Percentiles rank a stretch among this genome's conserved stretches.
These are phyloP conservation scores for Eimeria brunetti DNA, from an alignment of 169 alveolate genomes.

Conservation along the genomic window DNA sequence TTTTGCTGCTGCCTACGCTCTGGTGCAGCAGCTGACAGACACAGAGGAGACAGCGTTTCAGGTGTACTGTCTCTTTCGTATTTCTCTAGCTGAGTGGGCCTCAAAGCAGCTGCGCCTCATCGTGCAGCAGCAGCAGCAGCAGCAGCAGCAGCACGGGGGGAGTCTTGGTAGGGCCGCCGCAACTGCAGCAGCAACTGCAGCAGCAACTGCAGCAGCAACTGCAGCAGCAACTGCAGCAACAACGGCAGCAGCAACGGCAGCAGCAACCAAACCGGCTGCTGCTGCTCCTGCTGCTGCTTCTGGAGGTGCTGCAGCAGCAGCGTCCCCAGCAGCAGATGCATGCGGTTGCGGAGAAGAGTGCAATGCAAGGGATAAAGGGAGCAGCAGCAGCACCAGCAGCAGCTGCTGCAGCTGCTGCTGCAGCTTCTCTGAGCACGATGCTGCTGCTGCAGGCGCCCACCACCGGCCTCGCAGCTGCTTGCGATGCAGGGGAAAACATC, in stretches of 20 bases:
- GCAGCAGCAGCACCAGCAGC: constrained; percentile 42
- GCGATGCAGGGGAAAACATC: background rate
- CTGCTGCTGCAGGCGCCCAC: background rate
- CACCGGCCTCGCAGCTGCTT: constrained; percentile 1
- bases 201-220: background rate
- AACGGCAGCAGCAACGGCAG: background rate
- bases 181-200: background rate
- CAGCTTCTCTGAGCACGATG: background rate
- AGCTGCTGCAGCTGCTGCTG: constrained; percentile 18
- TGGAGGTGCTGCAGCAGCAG: background rate
- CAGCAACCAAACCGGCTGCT: background rate
- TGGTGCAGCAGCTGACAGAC: constrained; percentile 50
- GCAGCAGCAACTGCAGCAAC: background rate
- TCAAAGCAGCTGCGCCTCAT: constrained; percentile 40
- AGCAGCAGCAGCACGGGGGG: constrained; percentile 14
- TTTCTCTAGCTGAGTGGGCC: constrained; percentile 62
- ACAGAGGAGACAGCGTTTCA: constrained; percentile 68
- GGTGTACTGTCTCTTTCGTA: constrained; percentile 57
- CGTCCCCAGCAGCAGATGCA: background rate
- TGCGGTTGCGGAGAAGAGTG: constrained; percentile 16
- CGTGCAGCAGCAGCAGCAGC: constrained; percentile 47
- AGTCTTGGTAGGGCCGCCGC: background rate
- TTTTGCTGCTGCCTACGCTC: constrained; percentile 45
- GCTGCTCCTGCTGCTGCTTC: background rate
- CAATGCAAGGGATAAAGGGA: background rate